These are phyloP conservation scores for Fonsecaea erecta DNA, from an alignment of 2,329 filamentous ascomycete species.

Conservation along the genomic window DNA sequence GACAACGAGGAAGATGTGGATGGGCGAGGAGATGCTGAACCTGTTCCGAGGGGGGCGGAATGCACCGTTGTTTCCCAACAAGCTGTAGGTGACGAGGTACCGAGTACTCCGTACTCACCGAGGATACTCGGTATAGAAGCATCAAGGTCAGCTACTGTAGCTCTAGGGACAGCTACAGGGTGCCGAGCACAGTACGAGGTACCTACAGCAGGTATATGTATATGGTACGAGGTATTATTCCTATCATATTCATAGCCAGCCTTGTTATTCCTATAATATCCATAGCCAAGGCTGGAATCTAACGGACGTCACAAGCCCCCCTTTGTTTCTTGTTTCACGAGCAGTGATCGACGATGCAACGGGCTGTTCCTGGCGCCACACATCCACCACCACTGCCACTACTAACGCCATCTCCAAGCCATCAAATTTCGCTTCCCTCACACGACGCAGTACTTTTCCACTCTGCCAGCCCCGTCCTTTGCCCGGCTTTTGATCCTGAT, in stretches of 20 bases:
- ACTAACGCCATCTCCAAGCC: neutral
- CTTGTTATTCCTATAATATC: too few species aligned
- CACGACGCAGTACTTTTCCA: too few species aligned
- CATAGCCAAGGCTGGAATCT: neutral
- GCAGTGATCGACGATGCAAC: neutral
- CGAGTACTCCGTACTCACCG: neutral
- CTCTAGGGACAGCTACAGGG: too few species aligned
- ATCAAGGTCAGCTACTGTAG: too few species aligned
- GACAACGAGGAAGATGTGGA: conserved; percentile 52
- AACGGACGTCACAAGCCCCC: neutral
- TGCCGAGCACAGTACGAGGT: too few species aligned
- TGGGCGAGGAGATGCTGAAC: conserved; percentile 57
- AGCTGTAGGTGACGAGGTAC: conserved; percentile 26
- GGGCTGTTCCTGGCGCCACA: neutral
- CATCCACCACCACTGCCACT: neutral
- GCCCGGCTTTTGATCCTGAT: neutral
- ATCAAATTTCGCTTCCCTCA: neutral
- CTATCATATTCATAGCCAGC: too few species aligned
- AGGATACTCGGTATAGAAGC: too few species aligned
- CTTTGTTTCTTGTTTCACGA: neutral
- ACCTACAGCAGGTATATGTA: too few species aligned
- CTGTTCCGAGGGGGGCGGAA: conserved; percentile 53
- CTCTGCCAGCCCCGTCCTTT: neutral
- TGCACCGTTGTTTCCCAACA: conserved; percentile 39
- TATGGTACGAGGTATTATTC: too few species aligned